phyloP scores from a whole-genome alignment of 1,139 yeast genomes.

The Candida sanyaensis region DNA sequence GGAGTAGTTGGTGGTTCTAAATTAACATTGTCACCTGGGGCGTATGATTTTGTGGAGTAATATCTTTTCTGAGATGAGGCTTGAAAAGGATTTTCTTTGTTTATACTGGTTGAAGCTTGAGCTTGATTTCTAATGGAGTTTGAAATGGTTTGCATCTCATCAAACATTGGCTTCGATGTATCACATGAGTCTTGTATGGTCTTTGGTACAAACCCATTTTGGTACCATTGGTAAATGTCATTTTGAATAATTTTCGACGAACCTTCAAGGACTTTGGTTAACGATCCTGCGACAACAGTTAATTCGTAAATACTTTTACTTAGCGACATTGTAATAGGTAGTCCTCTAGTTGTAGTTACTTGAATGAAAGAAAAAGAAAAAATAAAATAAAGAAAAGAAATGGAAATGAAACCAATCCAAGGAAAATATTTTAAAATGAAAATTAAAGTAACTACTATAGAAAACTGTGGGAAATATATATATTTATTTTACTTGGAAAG shows the following conservation, averaged over 20 bases:
- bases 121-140: constrained; percentile 19
- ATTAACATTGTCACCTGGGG: constrained; percentile 11
- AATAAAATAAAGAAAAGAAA: background rate
- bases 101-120: background rate
- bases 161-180: constrained; percentile 25
- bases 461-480: background rate
- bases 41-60: constrained; percentile 16
- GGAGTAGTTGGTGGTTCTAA: constrained; percentile 8
- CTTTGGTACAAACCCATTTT: constrained; percentile 19
- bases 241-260: constrained; percentile 22
- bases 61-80: constrained; percentile 12
- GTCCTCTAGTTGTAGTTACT: background rate
- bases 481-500: background rate
- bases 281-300: constrained; percentile 28
- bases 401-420: background rate
- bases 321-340: constrained; percentile 11
- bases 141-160: constrained; percentile 25
- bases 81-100: constrained; percentile 9
- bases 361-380: background rate
- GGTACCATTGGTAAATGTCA: constrained; percentile 23
- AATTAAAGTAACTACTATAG: background rate
- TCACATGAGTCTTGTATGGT: constrained; percentile 24
- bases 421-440: background rate
- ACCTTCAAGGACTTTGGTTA: constrained; percentile 24
- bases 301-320: constrained; percentile 25